Conservation (phyloP, 2,329 filamentous ascomycete genomes). For the Aspergillus luchuensis region DNA sequence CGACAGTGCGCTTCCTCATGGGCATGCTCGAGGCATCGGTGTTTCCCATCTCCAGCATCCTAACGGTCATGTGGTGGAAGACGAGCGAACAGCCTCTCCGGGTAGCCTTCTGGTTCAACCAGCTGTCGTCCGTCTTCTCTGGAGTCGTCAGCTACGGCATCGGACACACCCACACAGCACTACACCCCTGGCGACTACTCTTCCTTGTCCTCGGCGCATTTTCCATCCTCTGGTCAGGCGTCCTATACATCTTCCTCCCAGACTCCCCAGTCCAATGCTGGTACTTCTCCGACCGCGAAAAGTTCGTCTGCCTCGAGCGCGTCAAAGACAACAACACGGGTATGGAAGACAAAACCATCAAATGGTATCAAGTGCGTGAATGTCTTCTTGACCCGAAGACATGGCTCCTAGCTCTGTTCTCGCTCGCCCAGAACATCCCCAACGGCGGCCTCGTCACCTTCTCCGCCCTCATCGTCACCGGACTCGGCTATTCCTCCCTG, state of each 20-base stretch:
- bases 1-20: conserved; percentile 8
- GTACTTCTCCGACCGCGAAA: conserved; percentile 40
- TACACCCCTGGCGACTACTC: conserved; percentile 32
- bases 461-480: conserved; percentile 8
- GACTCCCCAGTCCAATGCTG: conserved; percentile 39
- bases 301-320: conserved; percentile 27
- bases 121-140: neutral
- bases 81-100: conserved; percentile 7
- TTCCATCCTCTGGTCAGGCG: conserved; percentile 30
- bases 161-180: conserved; percentile 22
- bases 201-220: conserved; percentile 33
- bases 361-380: conserved; percentile 11
- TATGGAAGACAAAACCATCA: conserved; percentile 10
- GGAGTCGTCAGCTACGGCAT: conserved; percentile 31
- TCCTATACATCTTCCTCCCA: conserved; percentile 35
- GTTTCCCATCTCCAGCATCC: neutral
- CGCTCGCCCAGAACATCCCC: conserved; percentile 1
- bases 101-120: conserved; percentile 1
- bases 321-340: conserved; percentile 24
- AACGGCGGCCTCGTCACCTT: conserved; percentile 8
- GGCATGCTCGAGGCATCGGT: conserved; percentile 6
- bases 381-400: conserved; percentile 8
- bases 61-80: conserved; percentile 8
- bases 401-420: conserved; percentile 8
- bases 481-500: conserved; percentile 1